A percentile compares a stretch with the other conserved stretches of the same genome.
Evolutionary conservation across 2,329 filamentous ascomycete genomes (phyloP).

Genomic region (Fusarium avenaceum): DNA sequence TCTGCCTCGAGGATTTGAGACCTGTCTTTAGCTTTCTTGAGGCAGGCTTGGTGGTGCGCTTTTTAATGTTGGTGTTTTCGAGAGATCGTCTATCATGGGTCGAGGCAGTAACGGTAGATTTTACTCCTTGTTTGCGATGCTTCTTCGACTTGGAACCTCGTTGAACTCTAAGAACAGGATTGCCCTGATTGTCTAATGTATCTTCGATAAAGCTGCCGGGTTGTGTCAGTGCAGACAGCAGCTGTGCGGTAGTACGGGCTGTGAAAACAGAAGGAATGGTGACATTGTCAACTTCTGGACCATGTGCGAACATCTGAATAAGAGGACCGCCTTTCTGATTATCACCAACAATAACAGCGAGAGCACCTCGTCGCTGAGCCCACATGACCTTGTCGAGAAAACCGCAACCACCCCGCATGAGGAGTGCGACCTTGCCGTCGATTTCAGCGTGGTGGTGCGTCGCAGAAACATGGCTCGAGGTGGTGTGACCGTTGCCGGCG

Average conservation of each 20-base stretch:
- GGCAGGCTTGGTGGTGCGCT: slow-evolving; percentile 22
- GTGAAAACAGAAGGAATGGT: slow-evolving; percentile 96
- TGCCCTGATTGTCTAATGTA: slow-evolving; percentile 70
- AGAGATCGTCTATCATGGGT: slow-evolving; percentile 35
- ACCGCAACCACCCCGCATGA: slow-evolving; percentile 93
- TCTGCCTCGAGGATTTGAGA: slow-evolving; percentile 17
- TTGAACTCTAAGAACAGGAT: slow-evolving; percentile 67
- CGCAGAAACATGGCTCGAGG: slow-evolving; percentile 81
- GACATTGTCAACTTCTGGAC: slow-evolving; percentile 89
- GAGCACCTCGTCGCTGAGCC: slow-evolving; percentile 90
- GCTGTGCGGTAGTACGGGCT: slow-evolving; percentile 91
- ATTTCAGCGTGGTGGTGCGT: slow-evolving; percentile 94
- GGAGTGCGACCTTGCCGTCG: slow-evolving; percentile 88
- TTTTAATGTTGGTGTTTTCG: slow-evolving; percentile 4
- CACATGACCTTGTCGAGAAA: slow-evolving; percentile 98
- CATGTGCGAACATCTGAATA: slow-evolving; percentile 98
- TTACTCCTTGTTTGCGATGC: slow-evolving; percentile 18
- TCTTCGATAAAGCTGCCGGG: slow-evolving; percentile 74
- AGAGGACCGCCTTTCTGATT: slow-evolving; percentile 89
- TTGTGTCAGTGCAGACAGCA: slow-evolving; percentile 89
- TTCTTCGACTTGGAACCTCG: slow-evolving; percentile 57
- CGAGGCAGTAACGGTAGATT: slow-evolving; percentile 24
- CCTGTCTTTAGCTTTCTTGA: slow-evolving; percentile 27
- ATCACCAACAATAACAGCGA: slow-evolving; percentile 94
- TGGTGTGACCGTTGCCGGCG: slow-evolving; percentile 51